Base-by-base conservation (phyloP, 2,329 filamentous ascomycete species). In the Blastomyces silverae region DNA sequence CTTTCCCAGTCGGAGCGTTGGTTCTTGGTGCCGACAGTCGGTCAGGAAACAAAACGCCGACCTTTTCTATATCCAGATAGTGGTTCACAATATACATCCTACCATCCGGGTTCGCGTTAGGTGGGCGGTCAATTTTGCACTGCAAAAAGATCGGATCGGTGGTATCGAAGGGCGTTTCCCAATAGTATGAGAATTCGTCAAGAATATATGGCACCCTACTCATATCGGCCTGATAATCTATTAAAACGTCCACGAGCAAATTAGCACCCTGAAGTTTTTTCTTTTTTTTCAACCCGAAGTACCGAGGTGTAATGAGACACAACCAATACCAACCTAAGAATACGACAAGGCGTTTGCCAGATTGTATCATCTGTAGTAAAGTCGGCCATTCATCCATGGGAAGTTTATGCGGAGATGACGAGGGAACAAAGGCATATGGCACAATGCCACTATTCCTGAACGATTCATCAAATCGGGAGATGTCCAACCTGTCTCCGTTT, bases 401-500 rank as follows among this genome's bases (percentile, higher is more conserved):
- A 28, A 80, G 65, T 5, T 66, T 66, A 11, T 67, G 56, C 2
- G 74, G 73, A 42, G 66, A 72, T 0, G 72, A 67, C 4, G 67
- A 64, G 0, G 80, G 79, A 1, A 75, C 73, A 68, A 76, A 81
- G 2, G 69, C 70, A 67, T 78, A 76, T 17, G 69, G 60, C 28
- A 69, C 66, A n/a, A 78, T 70, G 6, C 74, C 76, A 37, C 70
- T 73, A 31, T 66, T 67, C 3, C 66, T 62, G 64, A 79, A 78
- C 1, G 71, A 72, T 55, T 73, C 69, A 5, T 71, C 74, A 50
- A 78, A 79, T 20, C 71, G 65, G 37, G 66, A 67, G 10, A 77
- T 70, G 25, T 70, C 67, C 15, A 77, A 63, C 11, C 67, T 70
- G 60, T 89, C 87, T 4, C 78, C 79, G 70, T 89, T 89, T 4